Conservation (phyloP, 768 basidiomycete genomes). For the Hemileccinum impolitum region DNA sequence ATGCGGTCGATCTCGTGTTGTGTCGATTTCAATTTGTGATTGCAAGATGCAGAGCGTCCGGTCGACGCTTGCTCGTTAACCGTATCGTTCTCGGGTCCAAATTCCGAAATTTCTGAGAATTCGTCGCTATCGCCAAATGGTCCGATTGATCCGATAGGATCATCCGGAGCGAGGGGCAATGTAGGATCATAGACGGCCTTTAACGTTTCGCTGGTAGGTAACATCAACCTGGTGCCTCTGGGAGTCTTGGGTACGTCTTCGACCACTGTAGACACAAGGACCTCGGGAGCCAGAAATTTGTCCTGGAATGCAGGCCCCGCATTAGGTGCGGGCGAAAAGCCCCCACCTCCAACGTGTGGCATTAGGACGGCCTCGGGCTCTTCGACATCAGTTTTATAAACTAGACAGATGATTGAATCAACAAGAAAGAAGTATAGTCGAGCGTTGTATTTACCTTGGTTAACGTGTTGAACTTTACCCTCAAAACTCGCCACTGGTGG, state of each 20-base stretch:
- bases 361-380: constrained; percentile 4
- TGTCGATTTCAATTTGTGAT: neutral
- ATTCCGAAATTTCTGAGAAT: constrained; percentile 35
- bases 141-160: neutral
- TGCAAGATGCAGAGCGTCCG: neutral
- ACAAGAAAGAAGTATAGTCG: neutral
- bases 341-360: neutral
- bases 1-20: constrained; percentile 1
- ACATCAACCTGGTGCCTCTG: neutral
- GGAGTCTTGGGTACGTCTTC: neutral
- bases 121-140: constrained; percentile 22
- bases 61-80: neutral
- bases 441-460: constrained; percentile 19
- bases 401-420: constrained; percentile 8
- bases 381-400: constrained; percentile 29
- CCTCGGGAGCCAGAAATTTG: neutral
- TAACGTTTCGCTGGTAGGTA: neutral
- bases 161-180: neutral
- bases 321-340: neutral
- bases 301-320: neutral
- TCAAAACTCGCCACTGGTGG: constrained; percentile 29
- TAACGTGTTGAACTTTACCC: constrained; percentile 31
- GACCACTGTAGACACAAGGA: neutral
- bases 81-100: constrained; percentile 12
- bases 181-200: neutral